Conservation (phyloP, 805 yeast genomes). For the Metschnikowia peoriensis region DNA sequence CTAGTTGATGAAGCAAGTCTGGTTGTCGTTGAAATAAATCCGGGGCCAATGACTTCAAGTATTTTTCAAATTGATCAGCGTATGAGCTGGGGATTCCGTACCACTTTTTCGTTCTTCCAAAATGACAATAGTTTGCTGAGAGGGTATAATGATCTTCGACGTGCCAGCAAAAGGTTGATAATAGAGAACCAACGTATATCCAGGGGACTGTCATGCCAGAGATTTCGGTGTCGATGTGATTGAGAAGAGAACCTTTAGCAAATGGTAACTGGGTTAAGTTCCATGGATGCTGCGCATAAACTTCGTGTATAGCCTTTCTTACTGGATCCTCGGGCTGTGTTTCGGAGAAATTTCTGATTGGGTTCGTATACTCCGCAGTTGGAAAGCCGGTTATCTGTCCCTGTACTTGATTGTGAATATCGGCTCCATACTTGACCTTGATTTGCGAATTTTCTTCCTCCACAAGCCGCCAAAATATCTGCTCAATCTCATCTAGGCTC, state of each 20-base stretch:
- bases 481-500: slow-evolving; percentile 50
- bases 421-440: slow-evolving; percentile 81
- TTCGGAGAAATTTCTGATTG: slow-evolving; percentile 23
- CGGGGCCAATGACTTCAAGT: slow-evolving; percentile 67
- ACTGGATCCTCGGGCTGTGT: not conserved
- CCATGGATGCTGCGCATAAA: slow-evolving; percentile 64
- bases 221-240: slow-evolving; percentile 61
- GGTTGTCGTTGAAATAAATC: slow-evolving; percentile 84
- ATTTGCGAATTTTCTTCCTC: slow-evolving; percentile 42
- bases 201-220: slow-evolving; percentile 96
- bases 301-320: slow-evolving; percentile 16
- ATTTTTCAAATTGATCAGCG: slow-evolving; percentile 61
- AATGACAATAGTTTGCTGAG: slow-evolving; percentile 89
- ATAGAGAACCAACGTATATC: slow-evolving; percentile 86
- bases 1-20: slow-evolving; percentile 82
- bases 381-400: slow-evolving; percentile 81
- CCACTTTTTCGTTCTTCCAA: slow-evolving; percentile 90
- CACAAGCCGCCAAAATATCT: slow-evolving; percentile 62
- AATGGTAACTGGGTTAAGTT: slow-evolving; percentile 72
- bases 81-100: slow-evolving; percentile 77
- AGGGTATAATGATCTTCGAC: slow-evolving; percentile 91
- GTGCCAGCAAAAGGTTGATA: slow-evolving; percentile 96
- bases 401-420: slow-evolving; percentile 62
- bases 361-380: slow-evolving; percentile 20
- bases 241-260: slow-evolving; percentile 65